Percentiles rank a stretch among this genome's conserved stretches.
Evolutionary conservation across 306 rosid species (phyloP).

Genomic region (Rosa persica): DNA sequence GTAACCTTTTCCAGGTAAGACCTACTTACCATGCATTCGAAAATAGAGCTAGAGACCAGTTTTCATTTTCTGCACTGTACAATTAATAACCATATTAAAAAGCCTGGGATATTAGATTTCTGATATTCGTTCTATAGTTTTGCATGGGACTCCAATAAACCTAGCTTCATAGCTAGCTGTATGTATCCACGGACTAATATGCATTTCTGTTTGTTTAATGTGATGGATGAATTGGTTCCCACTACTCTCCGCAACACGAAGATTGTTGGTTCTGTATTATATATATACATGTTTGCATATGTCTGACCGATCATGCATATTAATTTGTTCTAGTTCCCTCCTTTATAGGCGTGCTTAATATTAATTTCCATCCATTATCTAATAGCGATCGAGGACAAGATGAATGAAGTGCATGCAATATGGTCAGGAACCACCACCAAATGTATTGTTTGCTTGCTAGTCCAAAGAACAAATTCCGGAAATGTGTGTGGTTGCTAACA

Average conservation of each 20-base stretch:
- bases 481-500: background rate
- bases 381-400: background rate
- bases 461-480: slow-evolving; percentile 15
- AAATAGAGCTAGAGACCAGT: too few relatives aligned
- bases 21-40: too few relatives aligned
- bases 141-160: too few relatives aligned
- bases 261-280: background rate
- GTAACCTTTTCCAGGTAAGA: background rate
- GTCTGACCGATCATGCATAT: background rate
- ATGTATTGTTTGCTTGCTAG: background rate
- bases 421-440: background rate
- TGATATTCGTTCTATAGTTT: too few relatives aligned
- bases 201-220: background rate
- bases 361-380: background rate
- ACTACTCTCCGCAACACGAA: background rate
- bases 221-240: background rate
- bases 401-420: background rate
- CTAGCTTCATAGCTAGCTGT: too few relatives aligned
- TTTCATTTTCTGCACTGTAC: too few relatives aligned
- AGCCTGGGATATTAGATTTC: too few relatives aligned
- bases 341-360: background rate
- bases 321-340: background rate
- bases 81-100: too few relatives aligned
- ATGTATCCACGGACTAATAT: too few relatives aligned
- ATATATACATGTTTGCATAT: too few relatives aligned